Conservation (phyloP, 495 filamentous ascomycete species). For the Xylaria venustula region DNA sequence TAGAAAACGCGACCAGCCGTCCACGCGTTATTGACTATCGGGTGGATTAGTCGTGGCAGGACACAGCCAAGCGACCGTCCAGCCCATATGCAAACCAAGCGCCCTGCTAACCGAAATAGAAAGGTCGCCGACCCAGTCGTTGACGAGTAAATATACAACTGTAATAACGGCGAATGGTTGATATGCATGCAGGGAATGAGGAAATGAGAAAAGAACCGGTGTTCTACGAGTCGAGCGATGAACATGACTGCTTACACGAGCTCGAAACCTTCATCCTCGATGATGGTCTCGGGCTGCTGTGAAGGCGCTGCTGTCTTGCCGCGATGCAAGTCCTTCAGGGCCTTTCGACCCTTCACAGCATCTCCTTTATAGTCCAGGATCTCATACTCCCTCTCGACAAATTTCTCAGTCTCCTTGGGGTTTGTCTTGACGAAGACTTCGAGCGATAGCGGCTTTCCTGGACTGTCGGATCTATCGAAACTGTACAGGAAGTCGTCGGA, state of each 20-base stretch:
- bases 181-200: not conserved
- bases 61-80: not conserved
- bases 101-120: slow-evolving; percentile 3
- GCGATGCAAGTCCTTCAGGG: slow-evolving; percentile 34
- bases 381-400: slow-evolving; percentile 51
- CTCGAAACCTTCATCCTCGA: slow-evolving; percentile 49
- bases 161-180: not conserved
- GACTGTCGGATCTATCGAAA: slow-evolving; percentile 42
- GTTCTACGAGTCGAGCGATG: not conserved
- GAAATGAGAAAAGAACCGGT: not conserved
- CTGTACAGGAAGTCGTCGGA: slow-evolving; percentile 42
- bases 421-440: slow-evolving; percentile 45
- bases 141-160: not conserved
- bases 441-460: slow-evolving; percentile 36
- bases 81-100: not conserved
- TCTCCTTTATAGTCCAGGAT: slow-evolving; percentile 45
- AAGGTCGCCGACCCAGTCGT: not conserved
- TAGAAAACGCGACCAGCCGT: not conserved
- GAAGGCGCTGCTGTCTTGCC: slow-evolving; percentile 18
- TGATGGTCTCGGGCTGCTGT: slow-evolving; percentile 12
- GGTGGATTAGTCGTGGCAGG: not conserved
- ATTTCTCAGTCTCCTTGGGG: slow-evolving; percentile 40
- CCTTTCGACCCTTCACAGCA: slow-evolving; percentile 42
- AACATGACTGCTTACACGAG: slow-evolving; percentile 29
- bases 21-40: not conserved